These are phyloP conservation scores for Corymbia calophylla DNA, from an alignment of 441 rosid species.

Conservation along the genomic window DNA sequence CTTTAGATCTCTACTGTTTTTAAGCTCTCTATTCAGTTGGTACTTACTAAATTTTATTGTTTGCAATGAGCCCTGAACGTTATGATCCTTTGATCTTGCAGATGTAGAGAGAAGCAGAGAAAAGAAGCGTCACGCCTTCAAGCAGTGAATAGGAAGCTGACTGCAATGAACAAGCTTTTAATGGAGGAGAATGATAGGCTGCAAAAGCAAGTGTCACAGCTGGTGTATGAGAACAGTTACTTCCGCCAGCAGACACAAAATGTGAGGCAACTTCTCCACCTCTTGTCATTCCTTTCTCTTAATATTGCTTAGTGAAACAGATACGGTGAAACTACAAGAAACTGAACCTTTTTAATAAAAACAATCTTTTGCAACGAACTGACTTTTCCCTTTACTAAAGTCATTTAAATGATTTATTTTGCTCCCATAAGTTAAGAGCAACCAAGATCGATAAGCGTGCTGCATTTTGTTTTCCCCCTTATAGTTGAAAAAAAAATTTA, in stretches of 20 bases:
- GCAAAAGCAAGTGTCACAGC: slow-evolving; percentile 69
- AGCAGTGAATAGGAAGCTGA: slow-evolving; percentile 61
- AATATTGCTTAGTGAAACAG: neutral
- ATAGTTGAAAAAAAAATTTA: neutral
- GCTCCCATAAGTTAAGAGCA: neutral
- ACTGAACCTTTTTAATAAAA: neutral
- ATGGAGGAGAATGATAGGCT: slow-evolving; percentile 75
- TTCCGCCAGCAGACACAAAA: slow-evolving; percentile 63
- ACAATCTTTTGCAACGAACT: neutral
- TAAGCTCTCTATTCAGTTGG: neutral
- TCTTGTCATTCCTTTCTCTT: neutral
- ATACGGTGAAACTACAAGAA: neutral
- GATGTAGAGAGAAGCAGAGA: slow-evolving; percentile 68
- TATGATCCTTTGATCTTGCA: slow-evolving; percentile 4
- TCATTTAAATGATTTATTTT: neutral
- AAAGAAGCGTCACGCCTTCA: slow-evolving; percentile 68
- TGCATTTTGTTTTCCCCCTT: neutral
- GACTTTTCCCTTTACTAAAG: neutral
- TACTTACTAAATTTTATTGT: neutral
- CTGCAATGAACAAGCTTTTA: slow-evolving; percentile 68
- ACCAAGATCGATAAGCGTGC: neutral
- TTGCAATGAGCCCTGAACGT: neutral
- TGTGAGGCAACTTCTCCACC: slow-evolving; percentile 9
- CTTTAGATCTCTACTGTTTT: neutral
- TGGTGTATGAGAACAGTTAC: slow-evolving; percentile 63